phyloP scores from a whole-genome alignment of 805 yeast genomes.

The Brettanomyces sp. region DNA sequence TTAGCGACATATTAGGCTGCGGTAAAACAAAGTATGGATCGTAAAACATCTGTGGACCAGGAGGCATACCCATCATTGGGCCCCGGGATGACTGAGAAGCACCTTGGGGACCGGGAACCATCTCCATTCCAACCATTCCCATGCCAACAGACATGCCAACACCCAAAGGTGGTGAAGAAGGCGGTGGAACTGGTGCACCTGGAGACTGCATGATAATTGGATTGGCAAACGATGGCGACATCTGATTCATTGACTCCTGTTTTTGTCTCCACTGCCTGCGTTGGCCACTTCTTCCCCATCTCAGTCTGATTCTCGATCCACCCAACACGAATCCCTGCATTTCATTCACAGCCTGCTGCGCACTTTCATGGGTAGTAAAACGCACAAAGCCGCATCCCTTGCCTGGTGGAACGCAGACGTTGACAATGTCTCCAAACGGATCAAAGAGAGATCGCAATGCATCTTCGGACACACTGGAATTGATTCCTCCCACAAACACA shows the following conservation, averaged over 20 bases:
- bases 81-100: conserved; percentile 14
- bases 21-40: conserved; percentile 22
- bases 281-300: conserved; percentile 58
- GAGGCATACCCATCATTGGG: conserved; percentile 15
- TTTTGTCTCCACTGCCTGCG: conserved; percentile 8
- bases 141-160: conserved; percentile 9
- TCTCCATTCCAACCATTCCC: conserved; percentile 4
- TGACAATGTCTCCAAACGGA: conserved; percentile 64
- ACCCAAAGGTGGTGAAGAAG: conserved; percentile 6
- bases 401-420: conserved; percentile 68
- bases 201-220: conserved; percentile 7
- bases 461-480: conserved; percentile 53
- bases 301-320: conserved; percentile 62
- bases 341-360: conserved; percentile 67
- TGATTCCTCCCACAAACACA: conserved; percentile 59
- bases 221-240: background rate
- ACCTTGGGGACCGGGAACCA: conserved; percentile 13
- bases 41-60: conserved; percentile 22
- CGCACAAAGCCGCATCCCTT: conserved; percentile 76
- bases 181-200: conserved; percentile 10
- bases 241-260: conserved; percentile 1
- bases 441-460: conserved; percentile 53
- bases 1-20: background rate
- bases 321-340: conserved; percentile 74
- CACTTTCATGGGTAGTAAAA: conserved; percentile 57